These are phyloP conservation scores for Steccherinum ochraceum DNA, from an alignment of 768 basidiomycete species.

Conservation along the genomic window DNA sequence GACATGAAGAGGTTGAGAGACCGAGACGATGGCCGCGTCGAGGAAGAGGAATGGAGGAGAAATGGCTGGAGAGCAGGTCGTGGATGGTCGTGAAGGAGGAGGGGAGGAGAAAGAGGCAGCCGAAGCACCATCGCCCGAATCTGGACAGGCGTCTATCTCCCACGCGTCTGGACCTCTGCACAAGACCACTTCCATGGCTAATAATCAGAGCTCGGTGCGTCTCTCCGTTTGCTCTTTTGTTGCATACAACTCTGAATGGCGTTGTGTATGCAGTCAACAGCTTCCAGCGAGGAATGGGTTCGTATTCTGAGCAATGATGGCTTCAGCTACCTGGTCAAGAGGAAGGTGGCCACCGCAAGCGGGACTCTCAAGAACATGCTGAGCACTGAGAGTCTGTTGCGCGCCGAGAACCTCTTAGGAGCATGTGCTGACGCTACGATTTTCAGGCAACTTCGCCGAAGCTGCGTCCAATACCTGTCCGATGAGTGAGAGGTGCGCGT, in stretches of 20 bases:
- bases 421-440: too few species aligned
- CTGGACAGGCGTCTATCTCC: neutral
- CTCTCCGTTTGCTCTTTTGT: neutral
- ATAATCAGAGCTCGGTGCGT: neutral
- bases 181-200: neutral
- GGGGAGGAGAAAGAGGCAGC: neutral
- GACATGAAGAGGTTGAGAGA: conserved; percentile 29
- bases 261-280: neutral
- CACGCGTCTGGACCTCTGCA: neutral
- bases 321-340: conserved; percentile 70
- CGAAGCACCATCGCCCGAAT: neutral
- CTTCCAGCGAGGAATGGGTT: conserved; percentile 52
- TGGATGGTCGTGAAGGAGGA: conserved; percentile 6
- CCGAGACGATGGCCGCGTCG: conserved; percentile 1
- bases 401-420: too few species aligned
- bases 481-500: conserved; percentile 61
- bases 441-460: conserved; percentile 72
- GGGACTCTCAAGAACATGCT: conserved; percentile 81
- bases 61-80: conserved; percentile 7
- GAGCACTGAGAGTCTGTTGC: conserved; percentile 63
- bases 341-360: conserved; percentile 70
- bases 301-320: conserved; percentile 74
- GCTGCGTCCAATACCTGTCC: conserved; percentile 63
- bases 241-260: neutral
- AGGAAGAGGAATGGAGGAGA: conserved; percentile 2